phyloP scores from a whole-genome alignment of 345 rosid species.

The Microthlaspi erraticum region DNA sequence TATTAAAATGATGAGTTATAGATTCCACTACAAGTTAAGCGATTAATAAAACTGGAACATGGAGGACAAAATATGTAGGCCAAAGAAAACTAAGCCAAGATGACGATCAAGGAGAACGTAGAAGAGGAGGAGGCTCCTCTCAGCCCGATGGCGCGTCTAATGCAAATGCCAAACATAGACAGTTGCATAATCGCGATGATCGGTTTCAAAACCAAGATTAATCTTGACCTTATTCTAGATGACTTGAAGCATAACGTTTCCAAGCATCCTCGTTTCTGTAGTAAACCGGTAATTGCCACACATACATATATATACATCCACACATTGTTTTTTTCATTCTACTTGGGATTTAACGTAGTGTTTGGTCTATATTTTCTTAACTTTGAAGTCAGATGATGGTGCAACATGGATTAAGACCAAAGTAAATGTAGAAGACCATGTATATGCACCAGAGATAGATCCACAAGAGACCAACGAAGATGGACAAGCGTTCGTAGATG shows the following conservation, averaged over 20 bases:
- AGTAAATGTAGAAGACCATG: conserved; percentile 63
- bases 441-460: conserved; percentile 53
- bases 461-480: conserved; percentile 27
- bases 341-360: too few relatives aligned
- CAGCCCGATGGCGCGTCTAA: conserved; percentile 58
- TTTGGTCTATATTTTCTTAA: too few relatives aligned
- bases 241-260: conserved; percentile 57
- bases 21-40: too few relatives aligned
- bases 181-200: conserved; percentile 45
- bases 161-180: conserved; percentile 41
- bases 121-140: conserved; percentile 42
- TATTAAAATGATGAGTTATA: too few relatives aligned
- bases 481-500: conserved; percentile 57
- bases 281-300: conserved; percentile 30
- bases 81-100: background rate
- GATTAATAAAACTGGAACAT: too few relatives aligned
- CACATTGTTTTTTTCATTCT: too few relatives aligned
- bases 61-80: too few relatives aligned
- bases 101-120: too few relatives aligned
- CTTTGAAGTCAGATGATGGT: conserved; percentile 14
- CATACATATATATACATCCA: too few relatives aligned
- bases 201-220: conserved; percentile 52
- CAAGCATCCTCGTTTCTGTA: conserved; percentile 78
- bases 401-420: conserved; percentile 57
- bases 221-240: conserved; percentile 47